These are phyloP conservation scores for Strigomonas culicis DNA, from an alignment of 208 protist genomes.

Conservation along the genomic window DNA sequence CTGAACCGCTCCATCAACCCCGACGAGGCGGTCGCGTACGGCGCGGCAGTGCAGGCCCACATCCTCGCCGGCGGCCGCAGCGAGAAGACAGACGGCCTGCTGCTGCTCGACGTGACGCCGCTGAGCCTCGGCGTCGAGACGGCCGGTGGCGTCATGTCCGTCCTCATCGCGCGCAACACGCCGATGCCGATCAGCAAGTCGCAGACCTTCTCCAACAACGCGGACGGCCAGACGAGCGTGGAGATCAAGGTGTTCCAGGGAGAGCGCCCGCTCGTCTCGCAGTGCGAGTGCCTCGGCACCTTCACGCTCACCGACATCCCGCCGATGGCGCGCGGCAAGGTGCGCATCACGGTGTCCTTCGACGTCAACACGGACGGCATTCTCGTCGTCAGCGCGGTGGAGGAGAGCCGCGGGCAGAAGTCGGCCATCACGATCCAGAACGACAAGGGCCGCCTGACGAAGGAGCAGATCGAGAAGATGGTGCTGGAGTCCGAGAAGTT, in stretches of 20 bases:
- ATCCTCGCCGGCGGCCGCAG: conserved; percentile 84
- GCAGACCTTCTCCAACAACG: conserved; percentile 95
- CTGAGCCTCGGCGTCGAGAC: conserved; percentile 96
- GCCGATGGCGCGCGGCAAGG: conserved; percentile 94
- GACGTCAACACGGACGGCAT: conserved; percentile 98
- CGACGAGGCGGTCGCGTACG: conserved; percentile 98
- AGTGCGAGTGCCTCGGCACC: conserved; percentile 98
- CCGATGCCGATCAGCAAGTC: conserved; percentile 78
- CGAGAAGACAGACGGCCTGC: conserved; percentile 89
- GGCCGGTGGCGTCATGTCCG: conserved; percentile 93
- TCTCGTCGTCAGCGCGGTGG: conserved; percentile 95
- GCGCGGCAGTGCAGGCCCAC: conserved; percentile 98
- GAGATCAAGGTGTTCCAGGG: conserved; percentile 99
- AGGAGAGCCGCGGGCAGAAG: conserved; percentile 90
- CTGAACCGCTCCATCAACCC: conserved; percentile 93
- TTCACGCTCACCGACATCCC: conserved; percentile 94
- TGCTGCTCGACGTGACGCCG: conserved; percentile 95
- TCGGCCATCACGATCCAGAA: conserved; percentile 95
- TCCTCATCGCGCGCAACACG: conserved; percentile 86
- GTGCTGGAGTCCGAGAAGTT: conserved; percentile 69
- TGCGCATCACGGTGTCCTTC: conserved; percentile 97
- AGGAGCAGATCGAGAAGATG: conserved; percentile 29
- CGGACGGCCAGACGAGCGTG: conserved; percentile 98
- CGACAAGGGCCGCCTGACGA: conserved; percentile 62
- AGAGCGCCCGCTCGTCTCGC: conserved; percentile 95